A percentile compares a stretch with the other conserved stretches of the same genome.
phyloP scores from a whole-genome alignment of 2,329 filamentous ascomycete genomes.

The Knufia fluminis region DNA sequence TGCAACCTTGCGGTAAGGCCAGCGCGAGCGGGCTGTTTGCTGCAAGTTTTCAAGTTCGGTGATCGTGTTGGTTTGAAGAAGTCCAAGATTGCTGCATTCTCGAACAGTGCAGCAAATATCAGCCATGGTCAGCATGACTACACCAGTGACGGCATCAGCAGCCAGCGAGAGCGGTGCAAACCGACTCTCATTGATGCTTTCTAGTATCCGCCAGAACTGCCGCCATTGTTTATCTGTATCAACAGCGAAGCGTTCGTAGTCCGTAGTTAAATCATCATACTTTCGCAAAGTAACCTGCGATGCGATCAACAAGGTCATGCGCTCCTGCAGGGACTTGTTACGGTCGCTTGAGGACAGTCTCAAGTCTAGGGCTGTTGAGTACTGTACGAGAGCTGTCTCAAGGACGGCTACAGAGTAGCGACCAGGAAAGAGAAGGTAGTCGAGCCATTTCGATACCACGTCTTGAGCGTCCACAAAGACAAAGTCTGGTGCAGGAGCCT shows the following conservation, averaged over 20 bases:
- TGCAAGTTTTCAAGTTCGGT: conserved; percentile 30
- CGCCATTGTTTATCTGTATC: conserved; percentile 80
- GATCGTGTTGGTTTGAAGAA: conserved; percentile 59
- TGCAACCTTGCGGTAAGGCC: conserved; percentile 36
- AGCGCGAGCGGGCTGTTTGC: conserved; percentile 25
- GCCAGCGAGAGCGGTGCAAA: conserved; percentile 72
- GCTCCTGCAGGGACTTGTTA: conserved; percentile 31
- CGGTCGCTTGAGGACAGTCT: conserved; percentile 27
- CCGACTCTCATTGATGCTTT: conserved; percentile 77
- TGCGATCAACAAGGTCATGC: conserved; percentile 15
- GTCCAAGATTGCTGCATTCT: conserved; percentile 68
- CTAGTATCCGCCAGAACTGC: conserved; percentile 74
- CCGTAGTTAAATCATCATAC: conserved; percentile 68
- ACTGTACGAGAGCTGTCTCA: conserved; percentile 74
- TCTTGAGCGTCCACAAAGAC: conserved; percentile 57
- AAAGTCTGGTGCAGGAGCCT: conserved; percentile 45
- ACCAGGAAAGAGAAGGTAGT: conserved; percentile 72
- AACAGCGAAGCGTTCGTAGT: conserved; percentile 64
- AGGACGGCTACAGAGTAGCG: conserved; percentile 71
- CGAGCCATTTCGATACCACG: conserved; percentile 74
- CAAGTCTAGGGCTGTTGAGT: conserved; percentile 52
- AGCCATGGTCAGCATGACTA: conserved; percentile 76
- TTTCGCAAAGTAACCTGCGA: conserved; percentile 49
- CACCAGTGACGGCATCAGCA: conserved; percentile 59
- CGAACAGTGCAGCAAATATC: conserved; percentile 73